phyloP scores from a whole-genome alignment of 805 yeast species.

The Lachancea kluyveri region DNA sequence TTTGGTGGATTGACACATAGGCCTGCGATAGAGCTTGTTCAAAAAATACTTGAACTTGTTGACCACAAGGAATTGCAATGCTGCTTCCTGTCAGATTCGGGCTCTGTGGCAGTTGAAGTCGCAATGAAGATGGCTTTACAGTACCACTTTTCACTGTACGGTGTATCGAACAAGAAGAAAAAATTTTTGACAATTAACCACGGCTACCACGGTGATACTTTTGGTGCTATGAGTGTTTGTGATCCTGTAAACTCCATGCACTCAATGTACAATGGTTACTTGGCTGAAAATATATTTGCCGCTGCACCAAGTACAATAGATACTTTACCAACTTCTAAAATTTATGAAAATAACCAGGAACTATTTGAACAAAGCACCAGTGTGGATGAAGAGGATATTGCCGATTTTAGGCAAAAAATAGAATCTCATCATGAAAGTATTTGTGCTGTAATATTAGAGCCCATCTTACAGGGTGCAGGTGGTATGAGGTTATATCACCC shows the following conservation, averaged over 20 bases:
- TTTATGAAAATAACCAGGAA: slow-evolving; percentile 5
- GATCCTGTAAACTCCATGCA: slow-evolving; percentile 32
- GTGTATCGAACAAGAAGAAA: slow-evolving; percentile 16
- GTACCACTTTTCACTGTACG: slow-evolving; percentile 21
- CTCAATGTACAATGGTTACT: slow-evolving; percentile 24
- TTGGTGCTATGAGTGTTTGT: slow-evolving; percentile 36
- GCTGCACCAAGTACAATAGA: slow-evolving; percentile 19
- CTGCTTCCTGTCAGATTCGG: slow-evolving; percentile 24
- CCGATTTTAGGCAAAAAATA: slow-evolving; percentile 24
- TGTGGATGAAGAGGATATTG: slow-evolving; percentile 24
- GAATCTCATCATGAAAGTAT: slow-evolving; percentile 27
- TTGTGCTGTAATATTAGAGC: slow-evolving; percentile 34
- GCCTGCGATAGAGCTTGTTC: slow-evolving; percentile 25
- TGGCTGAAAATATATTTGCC: slow-evolving; percentile 26
- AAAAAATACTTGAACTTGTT: slow-evolving; percentile 28
- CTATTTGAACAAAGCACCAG: slow-evolving; percentile 7
- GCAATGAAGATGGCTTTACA: slow-evolving; percentile 35
- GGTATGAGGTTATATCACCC: slow-evolving; percentile 34
- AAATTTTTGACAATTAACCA: slow-evolving; percentile 29
- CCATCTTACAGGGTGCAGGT: slow-evolving; percentile 36
- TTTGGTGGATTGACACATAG: slow-evolving; percentile 28
- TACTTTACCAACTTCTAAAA: slow-evolving; percentile 13
- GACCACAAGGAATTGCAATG: slow-evolving; percentile 19
- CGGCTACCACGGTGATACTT: slow-evolving; percentile 36
- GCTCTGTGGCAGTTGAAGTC: slow-evolving; percentile 35